Conservation (phyloP, 2,329 filamentous ascomycete species). For the Hysterium pulicare region DNA sequence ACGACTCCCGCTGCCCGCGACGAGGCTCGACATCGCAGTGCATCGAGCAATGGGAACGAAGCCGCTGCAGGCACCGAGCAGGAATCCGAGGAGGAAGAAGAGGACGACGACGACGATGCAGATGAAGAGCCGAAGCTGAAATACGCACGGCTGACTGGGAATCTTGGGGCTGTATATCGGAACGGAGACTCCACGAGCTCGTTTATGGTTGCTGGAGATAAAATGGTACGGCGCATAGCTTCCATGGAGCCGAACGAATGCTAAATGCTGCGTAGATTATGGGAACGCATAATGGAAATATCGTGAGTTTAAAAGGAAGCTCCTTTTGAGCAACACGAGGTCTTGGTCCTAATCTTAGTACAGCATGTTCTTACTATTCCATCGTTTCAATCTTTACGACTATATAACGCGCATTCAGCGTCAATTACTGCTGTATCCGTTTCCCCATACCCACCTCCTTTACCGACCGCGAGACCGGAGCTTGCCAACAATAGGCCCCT, state of each 20-base stretch:
- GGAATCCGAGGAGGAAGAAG: slow-evolving; percentile 26
- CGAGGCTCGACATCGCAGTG: slow-evolving; percentile 32
- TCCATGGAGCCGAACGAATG: slow-evolving; percentile 6
- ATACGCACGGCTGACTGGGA: slow-evolving; percentile 81
- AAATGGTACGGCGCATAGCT: slow-evolving; percentile 67
- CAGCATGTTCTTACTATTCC: slow-evolving; percentile 85
- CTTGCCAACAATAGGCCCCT: slow-evolving; percentile 15
- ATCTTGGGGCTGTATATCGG: slow-evolving; percentile 76
- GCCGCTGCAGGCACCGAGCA: slow-evolving; percentile 13
- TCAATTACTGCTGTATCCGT: slow-evolving; percentile 88
- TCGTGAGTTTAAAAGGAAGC: slow-evolving; percentile 58
- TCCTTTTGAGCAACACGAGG: not conserved
- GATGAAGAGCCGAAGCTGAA: slow-evolving; percentile 95
- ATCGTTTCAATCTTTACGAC: slow-evolving; percentile 73
- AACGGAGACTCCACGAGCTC: slow-evolving; percentile 93
- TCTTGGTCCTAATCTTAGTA: slow-evolving; percentile 9
- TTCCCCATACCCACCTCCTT: slow-evolving; percentile 73
- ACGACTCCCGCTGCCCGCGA: slow-evolving; percentile 48
- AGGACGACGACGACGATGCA: slow-evolving; percentile 74
- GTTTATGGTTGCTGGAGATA: slow-evolving; percentile 88
- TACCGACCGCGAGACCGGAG: slow-evolving; percentile 34
- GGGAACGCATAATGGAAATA: slow-evolving; percentile 94
- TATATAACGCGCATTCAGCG: slow-evolving; percentile 89
- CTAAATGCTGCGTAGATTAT: slow-evolving; percentile 75
- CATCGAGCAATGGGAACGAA: slow-evolving; percentile 20